Percentiles rank a stretch among this genome's conserved stretches.
These are phyloP conservation scores for Pseudozyma sp. DNA, from an alignment of 1,284 basidiomycete genomes.

Conservation along the genomic window DNA sequence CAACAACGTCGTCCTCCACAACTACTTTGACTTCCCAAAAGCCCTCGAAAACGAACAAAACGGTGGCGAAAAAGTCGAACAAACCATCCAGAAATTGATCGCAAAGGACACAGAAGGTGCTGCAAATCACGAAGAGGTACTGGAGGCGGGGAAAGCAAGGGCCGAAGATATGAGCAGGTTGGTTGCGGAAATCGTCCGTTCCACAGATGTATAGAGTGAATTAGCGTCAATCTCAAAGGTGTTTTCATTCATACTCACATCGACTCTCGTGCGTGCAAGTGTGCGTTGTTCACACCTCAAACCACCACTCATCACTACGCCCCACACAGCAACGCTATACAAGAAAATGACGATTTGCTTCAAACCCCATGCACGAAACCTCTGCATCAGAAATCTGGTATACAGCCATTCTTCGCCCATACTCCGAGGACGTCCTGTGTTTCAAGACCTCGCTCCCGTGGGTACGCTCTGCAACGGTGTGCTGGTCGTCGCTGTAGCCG, in stretches of 20 bases:
- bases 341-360: too few species aligned
- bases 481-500: slow-evolving; percentile 1
- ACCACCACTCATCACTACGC: too few species aligned
- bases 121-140: slow-evolving; percentile 86
- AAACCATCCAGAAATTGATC: slow-evolving; percentile 49
- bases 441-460: background rate
- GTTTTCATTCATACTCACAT: background rate
- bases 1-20: slow-evolving; percentile 81
- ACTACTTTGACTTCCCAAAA: slow-evolving; percentile 77
- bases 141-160: slow-evolving; percentile 77
- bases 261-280: background rate
- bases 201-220: slow-evolving; percentile 12
- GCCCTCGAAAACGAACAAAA: slow-evolving; percentile 78
- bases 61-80: slow-evolving; percentile 9
- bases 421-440: background rate
- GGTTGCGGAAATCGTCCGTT: slow-evolving; percentile 24
- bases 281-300: too few species aligned
- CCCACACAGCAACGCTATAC: too few species aligned
- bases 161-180: slow-evolving; percentile 78
- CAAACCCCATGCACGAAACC: too few species aligned
- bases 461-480: slow-evolving; percentile 18
- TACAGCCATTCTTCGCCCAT: slow-evolving; percentile 1
- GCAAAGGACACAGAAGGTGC: slow-evolving; percentile 71
- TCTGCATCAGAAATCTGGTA: background rate
- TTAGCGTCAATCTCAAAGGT: too few species aligned